These are phyloP conservation scores for Nigrospora osmanthi DNA, from an alignment of 2,329 filamentous ascomycete species.

Conservation along the genomic window DNA sequence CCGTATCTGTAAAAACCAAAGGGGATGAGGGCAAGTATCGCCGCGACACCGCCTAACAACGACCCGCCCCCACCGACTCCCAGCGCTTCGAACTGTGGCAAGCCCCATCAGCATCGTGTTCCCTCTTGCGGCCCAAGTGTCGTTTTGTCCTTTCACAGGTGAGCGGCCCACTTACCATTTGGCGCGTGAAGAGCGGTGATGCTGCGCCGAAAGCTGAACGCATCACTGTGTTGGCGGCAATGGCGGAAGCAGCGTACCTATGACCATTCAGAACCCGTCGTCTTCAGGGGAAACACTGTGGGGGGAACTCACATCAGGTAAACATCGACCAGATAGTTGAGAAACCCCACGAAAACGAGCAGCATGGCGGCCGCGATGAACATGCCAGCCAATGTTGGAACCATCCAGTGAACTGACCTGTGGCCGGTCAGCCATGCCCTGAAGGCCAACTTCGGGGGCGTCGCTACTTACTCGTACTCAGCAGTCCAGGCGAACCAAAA, in stretches of 20 bases:
- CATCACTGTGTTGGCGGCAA: conserved; percentile 56
- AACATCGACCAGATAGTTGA: conserved; percentile 22
- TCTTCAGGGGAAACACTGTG: too few relatives aligned
- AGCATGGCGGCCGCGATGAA: conserved; percentile 1
- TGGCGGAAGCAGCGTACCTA: conserved; percentile 51
- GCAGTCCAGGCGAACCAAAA: conserved; percentile 26
- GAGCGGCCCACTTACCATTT: conserved; percentile 29
- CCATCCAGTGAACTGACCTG: background rate
- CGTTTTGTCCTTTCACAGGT: too few relatives aligned
- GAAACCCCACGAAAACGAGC: background rate
- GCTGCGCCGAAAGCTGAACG: conserved; percentile 49
- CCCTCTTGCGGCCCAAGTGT: too few relatives aligned
- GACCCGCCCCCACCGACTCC: conserved; percentile 52
- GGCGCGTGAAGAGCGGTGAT: conserved; percentile 49
- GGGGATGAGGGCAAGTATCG: conserved; percentile 43
- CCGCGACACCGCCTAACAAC: conserved; percentile 35
- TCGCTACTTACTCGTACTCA: conserved; percentile 32
- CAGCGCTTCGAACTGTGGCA: conserved; percentile 38
- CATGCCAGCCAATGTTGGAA: conserved; percentile 5
- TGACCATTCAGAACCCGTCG: background rate
- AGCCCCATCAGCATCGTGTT: background rate
- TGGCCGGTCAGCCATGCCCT: background rate
- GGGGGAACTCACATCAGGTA: conserved; percentile 42
- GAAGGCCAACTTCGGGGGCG: background rate
- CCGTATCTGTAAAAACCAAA: conserved; percentile 50